Evolutionary conservation across 208 protist genomes (phyloP).

Genomic region (Leishmania mexicana): DNA sequence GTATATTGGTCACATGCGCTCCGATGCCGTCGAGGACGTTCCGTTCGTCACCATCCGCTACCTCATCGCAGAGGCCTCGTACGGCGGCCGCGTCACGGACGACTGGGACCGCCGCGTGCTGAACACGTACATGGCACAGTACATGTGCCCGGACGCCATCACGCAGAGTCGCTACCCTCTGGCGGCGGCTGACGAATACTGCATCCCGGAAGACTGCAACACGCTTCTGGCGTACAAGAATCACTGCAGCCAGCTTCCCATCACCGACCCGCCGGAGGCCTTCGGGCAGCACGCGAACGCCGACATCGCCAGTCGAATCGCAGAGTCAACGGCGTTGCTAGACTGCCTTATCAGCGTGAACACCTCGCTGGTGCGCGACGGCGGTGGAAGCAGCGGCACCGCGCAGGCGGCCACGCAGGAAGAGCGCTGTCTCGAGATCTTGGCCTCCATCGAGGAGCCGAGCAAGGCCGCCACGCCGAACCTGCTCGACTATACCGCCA

Average conservation of each 20-base stretch:
- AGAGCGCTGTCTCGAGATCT: conserved; percentile 86
- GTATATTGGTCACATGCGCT: conserved; percentile 87
- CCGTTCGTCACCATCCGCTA: conserved; percentile 98
- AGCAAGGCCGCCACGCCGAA: conserved; percentile 78
- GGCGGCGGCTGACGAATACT: conserved; percentile 85
- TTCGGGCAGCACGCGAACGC: conserved; percentile 99
- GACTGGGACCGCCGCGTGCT: conserved; percentile 97
- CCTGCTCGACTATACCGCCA: conserved; percentile 91
- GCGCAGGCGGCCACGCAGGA: conserved; percentile 69
- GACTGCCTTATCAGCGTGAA: conserved; percentile 94
- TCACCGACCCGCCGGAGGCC: conserved; percentile 95
- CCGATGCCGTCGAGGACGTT: conserved; percentile 81
- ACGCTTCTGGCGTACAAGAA: conserved; percentile 92
- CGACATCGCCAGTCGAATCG: conserved; percentile 97
- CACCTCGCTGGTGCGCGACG: conserved; percentile 71
- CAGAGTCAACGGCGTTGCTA: conserved; percentile 92
- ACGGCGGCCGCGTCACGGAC: conserved; percentile 99
- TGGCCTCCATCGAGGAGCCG: conserved; percentile 83
- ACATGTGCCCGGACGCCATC: conserved; percentile 90
- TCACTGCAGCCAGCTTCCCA: conserved; percentile 93
- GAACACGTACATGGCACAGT: conserved; percentile 97
- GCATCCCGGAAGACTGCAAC: conserved; percentile 88
- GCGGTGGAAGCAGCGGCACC: conserved; percentile 43
- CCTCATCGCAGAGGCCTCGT: conserved; percentile 98
- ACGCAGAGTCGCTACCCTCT: conserved; percentile 88